Evolutionary conservation across 768 basidiomycete species (phyloP).

Genomic region (Mycena vitilis): DNA sequence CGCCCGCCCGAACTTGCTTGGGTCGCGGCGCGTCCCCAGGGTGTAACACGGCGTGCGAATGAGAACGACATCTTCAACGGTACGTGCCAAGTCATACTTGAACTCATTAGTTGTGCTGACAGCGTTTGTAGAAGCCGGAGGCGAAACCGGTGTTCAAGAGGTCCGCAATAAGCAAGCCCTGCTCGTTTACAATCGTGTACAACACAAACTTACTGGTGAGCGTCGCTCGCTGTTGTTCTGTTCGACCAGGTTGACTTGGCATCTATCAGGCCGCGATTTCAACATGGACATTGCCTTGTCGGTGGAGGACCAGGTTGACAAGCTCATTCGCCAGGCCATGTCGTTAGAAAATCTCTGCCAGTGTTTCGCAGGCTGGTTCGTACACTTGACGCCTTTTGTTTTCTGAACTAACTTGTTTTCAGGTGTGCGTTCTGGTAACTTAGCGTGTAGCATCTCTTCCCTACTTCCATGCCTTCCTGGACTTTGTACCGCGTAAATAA

Average conservation of each 20-base stretch:
- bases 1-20: constrained; percentile 72
- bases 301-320: constrained; percentile 89
- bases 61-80: constrained; percentile 96
- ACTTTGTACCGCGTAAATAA: not conserved
- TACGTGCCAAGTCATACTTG: constrained; percentile 42
- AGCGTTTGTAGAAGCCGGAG: constrained; percentile 51
- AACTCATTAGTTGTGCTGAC: not conserved
- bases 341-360: constrained; percentile 96
- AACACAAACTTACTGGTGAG: constrained; percentile 92
- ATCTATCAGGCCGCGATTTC: constrained; percentile 84
- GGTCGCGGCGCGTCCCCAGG: constrained; percentile 80
- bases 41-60: constrained; percentile 84
- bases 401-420: not conserved
- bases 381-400: not conserved
- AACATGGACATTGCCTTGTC: constrained; percentile 81
- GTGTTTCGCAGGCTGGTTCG: constrained; percentile 93
- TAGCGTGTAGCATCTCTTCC: not conserved
- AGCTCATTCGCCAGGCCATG: constrained; percentile 93
- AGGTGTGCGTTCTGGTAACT: constrained; percentile 35
- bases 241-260: not conserved
- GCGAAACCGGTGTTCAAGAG: constrained; percentile 76
- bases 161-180: constrained; percentile 92
- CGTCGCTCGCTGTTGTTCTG: constrained; percentile 5
- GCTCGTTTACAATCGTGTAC: constrained; percentile 93
- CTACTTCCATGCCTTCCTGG: not conserved